Conservation (phyloP, 2,329 filamentous ascomycete species). For the Penicillium sp. region DNA sequence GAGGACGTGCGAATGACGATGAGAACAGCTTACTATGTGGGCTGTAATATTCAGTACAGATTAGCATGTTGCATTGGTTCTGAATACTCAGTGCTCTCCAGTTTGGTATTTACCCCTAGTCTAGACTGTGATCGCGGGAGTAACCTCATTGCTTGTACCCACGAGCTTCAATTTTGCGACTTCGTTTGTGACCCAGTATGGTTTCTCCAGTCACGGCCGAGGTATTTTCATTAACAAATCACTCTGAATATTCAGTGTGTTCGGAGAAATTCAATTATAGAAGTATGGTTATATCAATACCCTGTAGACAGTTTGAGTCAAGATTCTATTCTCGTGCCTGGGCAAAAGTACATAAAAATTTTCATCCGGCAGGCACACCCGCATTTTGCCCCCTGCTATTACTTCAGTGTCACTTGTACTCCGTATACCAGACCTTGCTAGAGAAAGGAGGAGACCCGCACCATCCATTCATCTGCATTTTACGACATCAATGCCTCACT, state of each 20-base stretch:
- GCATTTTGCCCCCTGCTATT: neutral
- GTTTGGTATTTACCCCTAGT: neutral
- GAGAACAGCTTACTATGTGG: neutral
- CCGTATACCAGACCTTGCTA: neutral
- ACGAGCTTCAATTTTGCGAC: neutral
- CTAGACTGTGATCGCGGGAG: neutral
- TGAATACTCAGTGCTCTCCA: neutral
- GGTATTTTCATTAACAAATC: too few relatives aligned
- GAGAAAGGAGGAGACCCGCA: slow-evolving; percentile 17
- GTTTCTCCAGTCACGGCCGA: neutral
- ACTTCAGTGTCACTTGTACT: neutral
- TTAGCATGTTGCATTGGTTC: neutral
- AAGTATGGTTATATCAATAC: neutral
- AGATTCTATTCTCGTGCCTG: neutral
- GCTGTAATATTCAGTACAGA: neutral
- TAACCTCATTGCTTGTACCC: neutral
- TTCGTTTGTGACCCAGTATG: neutral
- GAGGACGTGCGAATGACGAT: slow-evolving; percentile 7
- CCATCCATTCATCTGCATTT: slow-evolving; percentile 8
- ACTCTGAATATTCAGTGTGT: too few relatives aligned
- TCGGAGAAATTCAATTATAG: neutral
- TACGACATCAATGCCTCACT: slow-evolving; percentile 11
- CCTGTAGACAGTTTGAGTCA: neutral
- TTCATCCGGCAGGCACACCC: slow-evolving; percentile 1
- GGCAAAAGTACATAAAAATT: slow-evolving; percentile 5